phyloP scores from a whole-genome alignment of 176 grass and related monocot species.

The Triticum timopheevii region DNA sequence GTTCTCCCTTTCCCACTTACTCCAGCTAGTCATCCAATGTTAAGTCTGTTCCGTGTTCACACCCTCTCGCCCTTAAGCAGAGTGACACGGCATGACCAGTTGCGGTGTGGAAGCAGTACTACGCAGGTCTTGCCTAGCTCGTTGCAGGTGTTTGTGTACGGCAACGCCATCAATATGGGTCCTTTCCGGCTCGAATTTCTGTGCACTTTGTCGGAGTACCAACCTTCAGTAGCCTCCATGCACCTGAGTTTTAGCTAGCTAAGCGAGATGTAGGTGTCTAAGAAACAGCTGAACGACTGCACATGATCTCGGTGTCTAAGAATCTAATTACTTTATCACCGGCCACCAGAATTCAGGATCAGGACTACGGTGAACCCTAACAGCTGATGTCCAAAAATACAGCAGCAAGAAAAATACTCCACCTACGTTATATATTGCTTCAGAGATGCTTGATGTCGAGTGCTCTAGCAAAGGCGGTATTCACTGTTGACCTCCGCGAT shows the following conservation, averaged over 20 bases:
- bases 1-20: neutral
- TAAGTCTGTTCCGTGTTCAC: no score
- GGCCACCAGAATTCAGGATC: neutral
- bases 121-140: neutral
- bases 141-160: neutral
- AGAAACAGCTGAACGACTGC: neutral
- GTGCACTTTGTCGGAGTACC: neutral
- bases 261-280: neutral
- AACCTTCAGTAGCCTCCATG: neutral
- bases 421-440: no score
- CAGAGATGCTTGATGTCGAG: neutral
- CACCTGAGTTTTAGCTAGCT: neutral
- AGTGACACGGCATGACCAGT: neutral
- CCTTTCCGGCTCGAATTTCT: neutral
- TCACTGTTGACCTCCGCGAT: slow-evolving; percentile 14
- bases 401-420: no score
- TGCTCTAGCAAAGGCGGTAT: slow-evolving; percentile 5
- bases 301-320: neutral
- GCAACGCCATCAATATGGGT: neutral
- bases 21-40: neutral
- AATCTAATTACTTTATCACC: neutral
- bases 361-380: neutral
- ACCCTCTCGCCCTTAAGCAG: neutral
- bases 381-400: neutral
- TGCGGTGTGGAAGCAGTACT: neutral